Percentiles rank a stretch among this genome's conserved stretches.
These are phyloP conservation scores for Eurotiales sp. DNA, from an alignment of 2,329 filamentous ascomycete species.

Conservation along the genomic window DNA sequence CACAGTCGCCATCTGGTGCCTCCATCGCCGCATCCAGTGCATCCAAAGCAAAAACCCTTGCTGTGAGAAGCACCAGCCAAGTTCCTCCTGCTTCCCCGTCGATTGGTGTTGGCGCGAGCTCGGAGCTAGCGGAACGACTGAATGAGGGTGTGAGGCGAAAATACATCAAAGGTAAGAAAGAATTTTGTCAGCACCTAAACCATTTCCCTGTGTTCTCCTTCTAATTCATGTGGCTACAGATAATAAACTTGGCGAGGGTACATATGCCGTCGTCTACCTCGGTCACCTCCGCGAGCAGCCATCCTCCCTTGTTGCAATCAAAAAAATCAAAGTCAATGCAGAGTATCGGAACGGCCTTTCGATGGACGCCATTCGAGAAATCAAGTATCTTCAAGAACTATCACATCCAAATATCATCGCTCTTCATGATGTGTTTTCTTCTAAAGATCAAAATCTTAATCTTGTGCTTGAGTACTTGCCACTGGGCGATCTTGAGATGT, in stretches of 20 bases:
- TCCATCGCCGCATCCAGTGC: constrained; percentile 31
- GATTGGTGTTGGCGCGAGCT: constrained; percentile 24
- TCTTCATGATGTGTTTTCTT: constrained; percentile 87
- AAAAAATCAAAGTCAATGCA: constrained; percentile 52
- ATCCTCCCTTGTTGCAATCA: constrained; percentile 67
- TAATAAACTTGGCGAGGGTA: constrained; percentile 91
- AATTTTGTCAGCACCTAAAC: background rate
- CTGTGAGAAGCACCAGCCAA: constrained; percentile 27
- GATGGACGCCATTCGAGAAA: constrained; percentile 91
- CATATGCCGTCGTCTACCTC: constrained; percentile 92
- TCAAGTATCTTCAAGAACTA: constrained; percentile 92
- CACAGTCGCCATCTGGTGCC: constrained; percentile 33
- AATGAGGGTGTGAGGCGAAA: constrained; percentile 80
- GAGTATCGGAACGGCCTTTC: constrained; percentile 83
- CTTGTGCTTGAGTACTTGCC: constrained; percentile 92
- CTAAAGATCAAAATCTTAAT: constrained; percentile 94
- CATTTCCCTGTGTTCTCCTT: background rate
- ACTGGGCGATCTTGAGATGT: constrained; percentile 88
- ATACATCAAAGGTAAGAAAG: constrained; percentile 72
- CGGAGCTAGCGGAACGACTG: constrained; percentile 65
- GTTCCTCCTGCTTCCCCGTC: constrained; percentile 19
- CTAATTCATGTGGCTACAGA: constrained; percentile 46
- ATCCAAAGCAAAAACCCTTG: constrained; percentile 31
- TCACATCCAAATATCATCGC: constrained; percentile 94
- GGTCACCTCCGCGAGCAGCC: constrained; percentile 74